Conservation (phyloP, 345 rosid species). For the Linum lewisii region DNA sequence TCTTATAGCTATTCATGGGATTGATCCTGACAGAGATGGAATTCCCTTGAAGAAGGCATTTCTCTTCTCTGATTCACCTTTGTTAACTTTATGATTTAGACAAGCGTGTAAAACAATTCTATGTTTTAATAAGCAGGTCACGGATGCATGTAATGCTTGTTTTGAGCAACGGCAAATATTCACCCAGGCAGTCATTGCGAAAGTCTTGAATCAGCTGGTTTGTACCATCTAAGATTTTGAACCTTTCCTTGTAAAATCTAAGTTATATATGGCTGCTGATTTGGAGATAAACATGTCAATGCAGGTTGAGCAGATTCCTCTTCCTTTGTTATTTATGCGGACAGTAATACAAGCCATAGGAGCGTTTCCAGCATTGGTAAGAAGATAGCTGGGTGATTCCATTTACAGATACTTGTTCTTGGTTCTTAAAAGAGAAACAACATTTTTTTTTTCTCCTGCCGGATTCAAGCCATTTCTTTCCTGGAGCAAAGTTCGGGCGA, state of each 20-base stretch:
- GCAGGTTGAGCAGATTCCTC: constrained; percentile 97
- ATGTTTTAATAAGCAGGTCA: constrained; percentile 47
- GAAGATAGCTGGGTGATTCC: constrained; percentile 8
- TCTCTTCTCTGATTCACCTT: constrained; percentile 8
- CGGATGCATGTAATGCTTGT: constrained; percentile 91
- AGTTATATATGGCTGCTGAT: constrained; percentile 5
- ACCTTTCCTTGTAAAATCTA: constrained; percentile 6
- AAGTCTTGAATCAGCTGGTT: constrained; percentile 96
- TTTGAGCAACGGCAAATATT: constrained; percentile 79
- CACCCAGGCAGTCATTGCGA: constrained; percentile 90
- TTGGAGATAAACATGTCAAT: constrained; percentile 16
- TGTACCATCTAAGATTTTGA: constrained; percentile 17
- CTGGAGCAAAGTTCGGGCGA: no score
- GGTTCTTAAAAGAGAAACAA: not conserved
- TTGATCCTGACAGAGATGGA: constrained; percentile 82
- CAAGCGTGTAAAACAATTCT: constrained; percentile 12
- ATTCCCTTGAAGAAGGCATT: constrained; percentile 86
- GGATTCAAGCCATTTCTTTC: no score
- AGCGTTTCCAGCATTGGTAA: constrained; percentile 93
- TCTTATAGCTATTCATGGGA: constrained; percentile 81
- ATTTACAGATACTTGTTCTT: not conserved
- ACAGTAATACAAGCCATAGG: constrained; percentile 94
- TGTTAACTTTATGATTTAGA: constrained; percentile 8
- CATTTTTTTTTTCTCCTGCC: not conserved
- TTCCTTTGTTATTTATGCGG: constrained; percentile 97